A percentile compares a stretch with the other conserved stretches of the same genome.
These are phyloP conservation scores for Trypanosoma boissoni DNA, from an alignment of 208 protist species.

Conservation along the genomic window DNA sequence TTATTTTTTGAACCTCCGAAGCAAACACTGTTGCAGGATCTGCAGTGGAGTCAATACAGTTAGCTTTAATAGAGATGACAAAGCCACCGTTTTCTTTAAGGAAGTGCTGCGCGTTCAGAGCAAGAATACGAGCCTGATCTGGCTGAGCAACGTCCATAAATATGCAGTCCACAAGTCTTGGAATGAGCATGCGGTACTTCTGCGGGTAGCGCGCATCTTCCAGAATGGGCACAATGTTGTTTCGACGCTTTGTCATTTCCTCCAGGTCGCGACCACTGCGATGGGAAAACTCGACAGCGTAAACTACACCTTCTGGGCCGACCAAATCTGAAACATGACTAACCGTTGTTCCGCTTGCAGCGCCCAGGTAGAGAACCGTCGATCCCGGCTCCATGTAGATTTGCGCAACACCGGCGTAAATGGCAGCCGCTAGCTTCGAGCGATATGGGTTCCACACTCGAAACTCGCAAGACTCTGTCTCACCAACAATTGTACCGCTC, in stretches of 20 bases:
- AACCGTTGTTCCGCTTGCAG: slow-evolving; percentile 99
- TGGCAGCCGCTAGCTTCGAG: slow-evolving; percentile 99
- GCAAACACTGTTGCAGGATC: slow-evolving; percentile 97
- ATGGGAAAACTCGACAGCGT: slow-evolving; percentile 99
- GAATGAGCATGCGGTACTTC: slow-evolving; percentile 99
- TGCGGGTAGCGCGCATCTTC: slow-evolving; percentile 99
- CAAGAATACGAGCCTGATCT: slow-evolving; percentile 99
- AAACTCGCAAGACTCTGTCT: slow-evolving; percentile 96
- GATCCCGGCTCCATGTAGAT: slow-evolving; percentile 98
- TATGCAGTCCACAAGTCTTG: slow-evolving; percentile 98
- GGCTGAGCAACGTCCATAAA: slow-evolving; percentile 99
- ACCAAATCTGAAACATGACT: slow-evolving; percentile 99
- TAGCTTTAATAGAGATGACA: slow-evolving; percentile 99
- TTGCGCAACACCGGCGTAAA: slow-evolving; percentile 98
- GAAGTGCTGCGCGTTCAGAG: slow-evolving; percentile 98
- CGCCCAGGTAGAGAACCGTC: slow-evolving; percentile 99
- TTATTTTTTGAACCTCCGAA: slow-evolving; percentile 95
- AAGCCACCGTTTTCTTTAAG: slow-evolving; percentile 99
- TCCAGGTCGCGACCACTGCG: slow-evolving; percentile 99
- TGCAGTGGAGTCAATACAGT: slow-evolving; percentile 99
- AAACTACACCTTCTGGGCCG: slow-evolving; percentile 98
- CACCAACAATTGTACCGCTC: slow-evolving; percentile 60
- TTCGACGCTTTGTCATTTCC: slow-evolving; percentile 99
- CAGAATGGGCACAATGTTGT: slow-evolving; percentile 99
- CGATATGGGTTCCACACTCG: slow-evolving; percentile 99